A percentile compares a stretch with the other conserved stretches of the same genome.
Conservation (phyloP, 75 land plant genomes). For the Pinus albicaulis region DNA sequence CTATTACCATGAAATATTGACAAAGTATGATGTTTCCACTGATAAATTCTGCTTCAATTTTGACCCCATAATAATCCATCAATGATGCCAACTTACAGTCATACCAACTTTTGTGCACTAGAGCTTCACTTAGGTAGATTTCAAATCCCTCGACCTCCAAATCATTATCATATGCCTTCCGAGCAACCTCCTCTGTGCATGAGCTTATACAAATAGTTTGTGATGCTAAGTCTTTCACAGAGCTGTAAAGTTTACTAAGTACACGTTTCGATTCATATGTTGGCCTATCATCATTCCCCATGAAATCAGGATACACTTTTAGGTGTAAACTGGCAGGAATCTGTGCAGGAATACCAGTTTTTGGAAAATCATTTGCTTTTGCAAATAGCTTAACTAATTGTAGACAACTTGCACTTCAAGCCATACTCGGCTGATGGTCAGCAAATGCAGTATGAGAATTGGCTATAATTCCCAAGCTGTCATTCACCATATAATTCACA, state of each 20-base stretch:
- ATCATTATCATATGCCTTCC: constrained; percentile 46
- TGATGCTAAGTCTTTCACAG: constrained; percentile 37
- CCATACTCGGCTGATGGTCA: constrained; percentile 40
- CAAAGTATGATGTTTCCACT: constrained; percentile 41
- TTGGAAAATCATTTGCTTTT: no score
- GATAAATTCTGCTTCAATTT: constrained; percentile 76
- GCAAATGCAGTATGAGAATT: constrained; percentile 84
- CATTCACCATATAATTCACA: constrained; percentile 71
- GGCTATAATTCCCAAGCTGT: constrained; percentile 78
- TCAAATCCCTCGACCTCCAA: constrained; percentile 72
- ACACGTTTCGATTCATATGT: constrained; percentile 63
- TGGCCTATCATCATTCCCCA: constrained; percentile 75
- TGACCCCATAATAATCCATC: constrained; percentile 76
- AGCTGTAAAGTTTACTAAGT: constrained; percentile 84
- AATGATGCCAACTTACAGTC: constrained; percentile 66
- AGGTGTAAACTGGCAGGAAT: constrained; percentile 55
- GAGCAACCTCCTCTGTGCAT: no score
- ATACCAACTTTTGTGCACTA: constrained; percentile 48
- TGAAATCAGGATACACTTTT: constrained; percentile 83
- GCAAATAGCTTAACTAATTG: no score
- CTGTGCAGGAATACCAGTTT: no score
- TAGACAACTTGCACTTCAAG: no score
- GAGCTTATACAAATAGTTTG: constrained; percentile 20
- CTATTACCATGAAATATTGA: constrained; percentile 33
- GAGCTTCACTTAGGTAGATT: constrained; percentile 58